Evolutionary conservation across 2,329 filamentous ascomycete species (phyloP).

Genomic region (Aurifilum marmelostoma): DNA sequence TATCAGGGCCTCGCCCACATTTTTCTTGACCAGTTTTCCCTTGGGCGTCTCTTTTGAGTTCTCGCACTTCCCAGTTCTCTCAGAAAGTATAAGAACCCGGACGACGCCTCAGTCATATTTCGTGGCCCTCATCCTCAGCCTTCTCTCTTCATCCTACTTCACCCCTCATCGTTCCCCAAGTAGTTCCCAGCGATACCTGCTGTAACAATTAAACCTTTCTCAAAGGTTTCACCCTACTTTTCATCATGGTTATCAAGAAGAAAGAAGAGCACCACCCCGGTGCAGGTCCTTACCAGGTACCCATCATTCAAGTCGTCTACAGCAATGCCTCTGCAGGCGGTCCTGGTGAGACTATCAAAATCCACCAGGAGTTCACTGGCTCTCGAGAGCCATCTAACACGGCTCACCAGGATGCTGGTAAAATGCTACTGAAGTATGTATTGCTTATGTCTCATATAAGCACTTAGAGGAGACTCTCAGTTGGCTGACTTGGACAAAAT

Average conservation of each 20-base stretch:
- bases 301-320: constrained; percentile 17
- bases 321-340: constrained; percentile 21
- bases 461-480: neutral
- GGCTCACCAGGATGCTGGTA: neutral
- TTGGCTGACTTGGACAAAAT: neutral
- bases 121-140: no score
- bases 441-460: neutral
- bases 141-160: neutral
- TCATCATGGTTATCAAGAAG: constrained; percentile 5
- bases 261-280: neutral
- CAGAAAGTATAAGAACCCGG: constrained; percentile 9
- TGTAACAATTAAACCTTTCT: no score
- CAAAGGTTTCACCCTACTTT: neutral
- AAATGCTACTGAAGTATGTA: constrained; percentile 15
- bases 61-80: neutral
- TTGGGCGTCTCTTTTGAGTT: neutral
- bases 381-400: constrained; percentile 20
- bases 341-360: neutral
- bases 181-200: no score
- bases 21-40: neutral
- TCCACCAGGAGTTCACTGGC: constrained; percentile 9
- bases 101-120: neutral
- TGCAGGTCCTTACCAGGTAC: constrained; percentile 7
- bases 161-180: no score
- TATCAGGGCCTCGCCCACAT: constrained; percentile 14